Evolutionary conservation across 108 stramenopile species (phyloP).

Genomic region (Skeletonema tropicum): DNA sequence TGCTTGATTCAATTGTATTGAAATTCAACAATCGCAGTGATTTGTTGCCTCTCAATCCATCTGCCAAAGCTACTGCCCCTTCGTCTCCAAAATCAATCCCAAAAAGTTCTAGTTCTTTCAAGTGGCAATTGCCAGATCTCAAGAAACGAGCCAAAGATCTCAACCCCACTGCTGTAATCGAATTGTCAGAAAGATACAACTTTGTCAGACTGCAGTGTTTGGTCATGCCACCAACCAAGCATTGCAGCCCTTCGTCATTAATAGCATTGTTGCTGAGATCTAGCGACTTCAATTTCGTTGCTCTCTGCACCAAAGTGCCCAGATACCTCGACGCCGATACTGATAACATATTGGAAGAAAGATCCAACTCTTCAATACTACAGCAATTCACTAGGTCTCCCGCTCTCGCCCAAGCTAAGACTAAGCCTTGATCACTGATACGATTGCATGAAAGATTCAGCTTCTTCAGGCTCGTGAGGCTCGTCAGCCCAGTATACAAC

Average conservation of each 20-base stretch:
- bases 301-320: neutral
- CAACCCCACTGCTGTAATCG: neutral
- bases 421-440: neutral
- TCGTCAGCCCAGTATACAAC: neutral
- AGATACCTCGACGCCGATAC: neutral
- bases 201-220: neutral
- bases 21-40: neutral
- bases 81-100: neutral
- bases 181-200: neutral
- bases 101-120: neutral
- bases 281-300: neutral
- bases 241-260: neutral
- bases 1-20: neutral
- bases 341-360: too few species aligned
- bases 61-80: neutral
- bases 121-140: neutral
- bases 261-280: neutral
- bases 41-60: neutral
- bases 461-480: neutral
- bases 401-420: too few species aligned
- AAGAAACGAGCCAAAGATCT: neutral
- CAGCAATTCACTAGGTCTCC: neutral
- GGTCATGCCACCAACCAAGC: neutral
- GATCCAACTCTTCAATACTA: too few species aligned
- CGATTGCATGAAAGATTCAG: neutral